phyloP scores from a whole-genome alignment of 2,329 filamentous ascomycete genomes.

The Calonectria honghensis region DNA sequence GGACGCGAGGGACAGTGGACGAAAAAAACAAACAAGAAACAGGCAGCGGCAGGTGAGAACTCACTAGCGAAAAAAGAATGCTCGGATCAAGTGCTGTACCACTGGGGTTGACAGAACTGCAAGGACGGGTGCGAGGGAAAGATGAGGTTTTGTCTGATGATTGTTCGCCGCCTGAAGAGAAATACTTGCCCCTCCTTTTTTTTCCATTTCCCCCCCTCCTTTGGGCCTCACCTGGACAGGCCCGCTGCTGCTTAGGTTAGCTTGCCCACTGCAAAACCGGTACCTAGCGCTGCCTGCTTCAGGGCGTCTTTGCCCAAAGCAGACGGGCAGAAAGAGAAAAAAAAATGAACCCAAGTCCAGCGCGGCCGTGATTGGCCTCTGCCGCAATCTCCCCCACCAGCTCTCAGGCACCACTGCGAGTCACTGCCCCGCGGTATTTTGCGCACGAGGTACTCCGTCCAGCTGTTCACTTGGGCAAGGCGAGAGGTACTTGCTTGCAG shows the following conservation, averaged over 20 bases:
- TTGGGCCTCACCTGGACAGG: slow-evolving; percentile 33
- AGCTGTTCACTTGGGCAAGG: slow-evolving; percentile 18
- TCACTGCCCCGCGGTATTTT: slow-evolving; percentile 39
- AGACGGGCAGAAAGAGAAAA: slow-evolving; percentile 12
- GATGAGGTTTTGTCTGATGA: slow-evolving; percentile 51
- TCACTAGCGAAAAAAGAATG: slow-evolving; percentile 46
- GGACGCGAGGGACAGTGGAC: not conserved
- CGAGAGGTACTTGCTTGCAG: slow-evolving; percentile 4
- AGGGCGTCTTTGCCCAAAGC: slow-evolving; percentile 23
- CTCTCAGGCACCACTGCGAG: slow-evolving; percentile 41
- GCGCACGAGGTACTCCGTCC: slow-evolving; percentile 42
- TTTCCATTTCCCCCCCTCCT: slow-evolving; percentile 47
- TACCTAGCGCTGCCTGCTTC: slow-evolving; percentile 37
- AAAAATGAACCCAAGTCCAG: slow-evolving; percentile 27
- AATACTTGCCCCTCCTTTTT: slow-evolving; percentile 53
- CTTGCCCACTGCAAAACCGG: slow-evolving; percentile 30
- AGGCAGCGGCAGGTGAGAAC: slow-evolving; percentile 27
- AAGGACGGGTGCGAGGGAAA: slow-evolving; percentile 27
- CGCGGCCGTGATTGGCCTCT: slow-evolving; percentile 47
- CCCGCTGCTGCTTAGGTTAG: slow-evolving; percentile 27
- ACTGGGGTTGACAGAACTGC: slow-evolving; percentile 30
- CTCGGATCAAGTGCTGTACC: slow-evolving; percentile 38
- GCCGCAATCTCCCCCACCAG: slow-evolving; percentile 1
- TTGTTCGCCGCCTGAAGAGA: slow-evolving; percentile 52
- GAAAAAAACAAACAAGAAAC: slow-evolving; percentile 5